phyloP scores from a whole-genome alignment of 306 rosid species.

The Mimosa bimucronata region DNA sequence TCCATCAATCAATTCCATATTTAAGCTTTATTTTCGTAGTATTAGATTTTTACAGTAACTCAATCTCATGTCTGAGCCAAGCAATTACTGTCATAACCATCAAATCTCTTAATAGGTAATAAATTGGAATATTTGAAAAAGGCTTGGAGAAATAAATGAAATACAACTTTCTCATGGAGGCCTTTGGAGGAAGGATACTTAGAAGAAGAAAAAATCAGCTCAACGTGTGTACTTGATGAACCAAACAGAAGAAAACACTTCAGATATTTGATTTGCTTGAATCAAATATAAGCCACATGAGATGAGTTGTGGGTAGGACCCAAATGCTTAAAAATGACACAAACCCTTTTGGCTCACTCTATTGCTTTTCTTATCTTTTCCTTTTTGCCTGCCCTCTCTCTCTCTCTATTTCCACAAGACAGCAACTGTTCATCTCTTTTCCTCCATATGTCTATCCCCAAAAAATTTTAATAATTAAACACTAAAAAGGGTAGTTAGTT shows the following conservation, averaged over 20 bases:
- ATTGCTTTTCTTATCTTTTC: constrained; percentile 45
- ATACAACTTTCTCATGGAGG: constrained; percentile 5
- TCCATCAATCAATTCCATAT: neutral
- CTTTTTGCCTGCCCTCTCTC: constrained; percentile 37
- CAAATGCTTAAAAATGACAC: constrained; percentile 47
- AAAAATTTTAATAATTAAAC: constrained; percentile 45
- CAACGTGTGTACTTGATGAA: constrained; percentile 34
- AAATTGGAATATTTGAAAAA: neutral
- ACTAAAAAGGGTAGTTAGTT: constrained; percentile 38
- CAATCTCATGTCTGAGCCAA: neutral
- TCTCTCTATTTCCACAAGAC: constrained; percentile 32
- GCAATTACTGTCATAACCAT: neutral
- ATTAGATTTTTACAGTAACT: neutral
- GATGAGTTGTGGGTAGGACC: constrained; percentile 63
- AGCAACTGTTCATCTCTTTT: constrained; percentile 50
- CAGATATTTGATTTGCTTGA: constrained; percentile 56
- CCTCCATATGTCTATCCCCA: constrained; percentile 60
- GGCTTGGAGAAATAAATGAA: neutral
- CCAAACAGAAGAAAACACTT: constrained; percentile 13
- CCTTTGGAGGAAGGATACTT: constrained; percentile 13
- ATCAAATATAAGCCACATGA: constrained; percentile 58
- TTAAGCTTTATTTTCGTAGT: neutral
- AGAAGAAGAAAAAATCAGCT: neutral
- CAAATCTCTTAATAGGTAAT: neutral
- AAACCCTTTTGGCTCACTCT: constrained; percentile 47